Conservation (phyloP, 768 basidiomycete species). For the Russula vinacea region DNA sequence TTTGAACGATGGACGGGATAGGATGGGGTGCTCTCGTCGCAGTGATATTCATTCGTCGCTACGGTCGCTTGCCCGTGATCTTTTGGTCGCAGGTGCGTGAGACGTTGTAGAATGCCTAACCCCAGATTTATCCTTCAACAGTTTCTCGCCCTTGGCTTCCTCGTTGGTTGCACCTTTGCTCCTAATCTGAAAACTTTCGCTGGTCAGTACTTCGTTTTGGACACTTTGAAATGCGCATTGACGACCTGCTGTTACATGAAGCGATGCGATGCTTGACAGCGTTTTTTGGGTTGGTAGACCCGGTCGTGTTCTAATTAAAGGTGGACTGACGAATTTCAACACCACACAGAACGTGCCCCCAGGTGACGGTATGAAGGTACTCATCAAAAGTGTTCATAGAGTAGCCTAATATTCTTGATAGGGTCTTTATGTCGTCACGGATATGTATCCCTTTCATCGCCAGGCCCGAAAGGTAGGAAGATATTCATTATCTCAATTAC, state of each 20-base stretch:
- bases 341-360: slow-evolving; percentile 49
- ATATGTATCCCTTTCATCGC: slow-evolving; percentile 65
- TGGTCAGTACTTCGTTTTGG: slow-evolving; percentile 42
- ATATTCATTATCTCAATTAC: background rate
- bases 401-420: slow-evolving; percentile 28
- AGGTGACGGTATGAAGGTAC: slow-evolving; percentile 46
- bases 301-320: background rate
- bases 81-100: slow-evolving; percentile 65
- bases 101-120: background rate
- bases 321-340: background rate
- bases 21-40: slow-evolving; percentile 61
- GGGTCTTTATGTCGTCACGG: slow-evolving; percentile 60
- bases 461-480: slow-evolving; percentile 57
- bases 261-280: slow-evolving; percentile 59
- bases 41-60: slow-evolving; percentile 62
- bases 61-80: slow-evolving; percentile 61
- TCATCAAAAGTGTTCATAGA: background rate
- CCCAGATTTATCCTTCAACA: slow-evolving; percentile 28
- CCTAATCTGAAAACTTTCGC: slow-evolving; percentile 56
- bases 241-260: slow-evolving; percentile 28
- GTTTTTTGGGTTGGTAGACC: slow-evolving; percentile 48
- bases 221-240: background rate
- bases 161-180: slow-evolving; percentile 57
- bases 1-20: slow-evolving; percentile 25
- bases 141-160: slow-evolving; percentile 56